Evolutionary conservation across 2,329 filamentous ascomycete species (phyloP).

Genomic region (Aspergillus calidoustus): DNA sequence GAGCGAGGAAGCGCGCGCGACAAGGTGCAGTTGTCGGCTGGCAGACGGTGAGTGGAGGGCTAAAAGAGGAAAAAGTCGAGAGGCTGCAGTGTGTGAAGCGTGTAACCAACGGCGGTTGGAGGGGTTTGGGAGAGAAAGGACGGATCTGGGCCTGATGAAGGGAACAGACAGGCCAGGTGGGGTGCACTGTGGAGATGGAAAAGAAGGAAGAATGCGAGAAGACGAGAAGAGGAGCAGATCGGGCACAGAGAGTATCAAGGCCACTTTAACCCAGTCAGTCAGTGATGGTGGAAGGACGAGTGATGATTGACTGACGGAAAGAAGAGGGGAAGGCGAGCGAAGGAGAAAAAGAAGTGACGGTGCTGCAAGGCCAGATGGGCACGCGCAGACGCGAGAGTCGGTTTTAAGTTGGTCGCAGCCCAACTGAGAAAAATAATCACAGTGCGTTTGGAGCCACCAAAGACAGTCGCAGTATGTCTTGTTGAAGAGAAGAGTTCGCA

Average conservation of each 20-base stretch:
- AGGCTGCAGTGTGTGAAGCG: conserved; percentile 23
- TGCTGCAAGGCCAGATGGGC: conserved; percentile 16
- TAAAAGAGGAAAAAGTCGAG: conserved; percentile 19
- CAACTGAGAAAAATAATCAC: conserved; percentile 11
- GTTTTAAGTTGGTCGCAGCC: conserved; percentile 21
- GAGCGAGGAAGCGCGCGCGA: conserved; percentile 18
- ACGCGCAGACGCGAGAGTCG: conserved; percentile 19
- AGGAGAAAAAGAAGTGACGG: conserved; percentile 9
- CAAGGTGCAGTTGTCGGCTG: conserved; percentile 23
- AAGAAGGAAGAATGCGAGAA: conserved; percentile 7
- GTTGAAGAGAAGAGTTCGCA: conserved; percentile 6
- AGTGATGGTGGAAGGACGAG: neutral
- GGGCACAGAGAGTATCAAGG: conserved; percentile 1
- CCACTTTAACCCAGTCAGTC: conserved; percentile 5
- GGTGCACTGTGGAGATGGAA: conserved; percentile 23
- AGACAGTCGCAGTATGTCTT: neutral
- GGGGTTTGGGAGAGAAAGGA: conserved; percentile 11
- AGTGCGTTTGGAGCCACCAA: neutral
- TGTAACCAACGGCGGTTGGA: conserved; percentile 24
- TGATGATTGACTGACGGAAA: conserved; percentile 6
- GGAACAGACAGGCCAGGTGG: conserved; percentile 20
- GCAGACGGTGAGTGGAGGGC: conserved; percentile 29
- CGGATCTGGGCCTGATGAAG: conserved; percentile 24
- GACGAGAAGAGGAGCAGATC: conserved; percentile 3
- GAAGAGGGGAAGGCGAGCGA: conserved; percentile 2